These are phyloP conservation scores for Fusarium bactridioides DNA, from an alignment of 2,329 filamentous ascomycete genomes.

Conservation along the genomic window DNA sequence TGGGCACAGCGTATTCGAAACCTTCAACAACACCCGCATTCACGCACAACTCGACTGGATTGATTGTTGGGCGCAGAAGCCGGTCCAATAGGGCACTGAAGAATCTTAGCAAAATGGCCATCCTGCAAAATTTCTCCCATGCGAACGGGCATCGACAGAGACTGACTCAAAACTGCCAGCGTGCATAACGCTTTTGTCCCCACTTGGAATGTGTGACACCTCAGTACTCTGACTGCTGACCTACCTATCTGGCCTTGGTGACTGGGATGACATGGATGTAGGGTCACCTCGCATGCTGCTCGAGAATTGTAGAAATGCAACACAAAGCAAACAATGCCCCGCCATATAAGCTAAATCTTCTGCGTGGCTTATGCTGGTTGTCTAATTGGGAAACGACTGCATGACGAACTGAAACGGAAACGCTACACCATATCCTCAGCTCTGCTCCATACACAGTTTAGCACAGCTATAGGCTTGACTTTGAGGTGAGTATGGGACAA, in stretches of 20 bases:
- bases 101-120: neutral
- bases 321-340: slow-evolving; percentile 12
- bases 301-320: slow-evolving; percentile 8
- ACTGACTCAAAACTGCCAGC: slow-evolving; percentile 19
- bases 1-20: slow-evolving; percentile 43
- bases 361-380: neutral
- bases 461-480: neutral
- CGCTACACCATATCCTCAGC: neutral
- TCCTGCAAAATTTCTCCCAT: slow-evolving; percentile 1
- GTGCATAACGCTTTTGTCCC: slow-evolving; percentile 9
- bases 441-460: neutral
- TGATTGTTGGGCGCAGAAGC: slow-evolving; percentile 52
- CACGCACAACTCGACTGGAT: slow-evolving; percentile 48
- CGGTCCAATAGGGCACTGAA: slow-evolving; percentile 29
- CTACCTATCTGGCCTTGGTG: neutral
- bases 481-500: neutral
- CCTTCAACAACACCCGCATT: slow-evolving; percentile 45
- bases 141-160: neutral
- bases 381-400: neutral
- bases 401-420: neutral
- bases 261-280: slow-evolving; percentile 8
- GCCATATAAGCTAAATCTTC: slow-evolving; percentile 5
- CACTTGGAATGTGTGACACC: slow-evolving; percentile 10
- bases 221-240: neutral
- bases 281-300: slow-evolving; percentile 26